Conservation (phyloP, 768 basidiomycete species). For the Floccularia luteovirens region DNA sequence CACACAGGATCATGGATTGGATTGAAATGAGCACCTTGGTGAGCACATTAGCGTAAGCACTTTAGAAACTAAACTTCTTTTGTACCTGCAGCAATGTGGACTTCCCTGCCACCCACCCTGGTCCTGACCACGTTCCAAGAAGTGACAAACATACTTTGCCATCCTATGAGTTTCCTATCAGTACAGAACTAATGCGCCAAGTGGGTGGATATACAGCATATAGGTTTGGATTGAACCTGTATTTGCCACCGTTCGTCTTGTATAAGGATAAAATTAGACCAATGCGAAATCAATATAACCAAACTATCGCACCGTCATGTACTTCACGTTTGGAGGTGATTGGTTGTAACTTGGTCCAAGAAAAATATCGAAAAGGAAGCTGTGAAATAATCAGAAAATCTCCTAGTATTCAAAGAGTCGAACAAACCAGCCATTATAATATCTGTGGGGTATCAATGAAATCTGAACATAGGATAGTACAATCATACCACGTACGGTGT, state of each 20-base stretch:
- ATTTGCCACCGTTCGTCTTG: conserved; percentile 84
- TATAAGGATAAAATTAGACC: conserved; percentile 3
- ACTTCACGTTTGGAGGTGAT: conserved; percentile 65
- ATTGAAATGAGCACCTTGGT: conserved; percentile 87
- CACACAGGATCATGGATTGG: conserved; percentile 94
- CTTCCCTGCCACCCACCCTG: conserved; percentile 88
- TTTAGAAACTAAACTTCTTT: conserved; percentile 1
- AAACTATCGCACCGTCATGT: conserved; percentile 57
- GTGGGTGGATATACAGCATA: conserved; percentile 58
- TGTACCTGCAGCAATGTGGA: conserved; percentile 80
- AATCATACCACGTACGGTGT: conserved; percentile 61
- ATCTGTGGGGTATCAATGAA: conserved; percentile 32
- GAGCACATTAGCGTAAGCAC: conserved; percentile 39
- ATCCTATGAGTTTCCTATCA: conserved; percentile 37
- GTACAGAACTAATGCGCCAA: conserved; percentile 1
- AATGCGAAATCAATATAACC: neutral
- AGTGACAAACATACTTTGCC: conserved; percentile 93
- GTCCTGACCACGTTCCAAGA: conserved; percentile 88
- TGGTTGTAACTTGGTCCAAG: conserved; percentile 86
- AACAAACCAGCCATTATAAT: conserved; percentile 84
- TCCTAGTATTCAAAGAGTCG: conserved; percentile 1
- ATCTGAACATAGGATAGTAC: conserved; percentile 4
- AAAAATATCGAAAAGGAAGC: conserved; percentile 82
- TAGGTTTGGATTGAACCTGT: conserved; percentile 89
- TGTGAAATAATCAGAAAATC: conserved; percentile 5